phyloP scores from a whole-genome alignment of 306 rosid genomes.

The Luffa acutangula region DNA sequence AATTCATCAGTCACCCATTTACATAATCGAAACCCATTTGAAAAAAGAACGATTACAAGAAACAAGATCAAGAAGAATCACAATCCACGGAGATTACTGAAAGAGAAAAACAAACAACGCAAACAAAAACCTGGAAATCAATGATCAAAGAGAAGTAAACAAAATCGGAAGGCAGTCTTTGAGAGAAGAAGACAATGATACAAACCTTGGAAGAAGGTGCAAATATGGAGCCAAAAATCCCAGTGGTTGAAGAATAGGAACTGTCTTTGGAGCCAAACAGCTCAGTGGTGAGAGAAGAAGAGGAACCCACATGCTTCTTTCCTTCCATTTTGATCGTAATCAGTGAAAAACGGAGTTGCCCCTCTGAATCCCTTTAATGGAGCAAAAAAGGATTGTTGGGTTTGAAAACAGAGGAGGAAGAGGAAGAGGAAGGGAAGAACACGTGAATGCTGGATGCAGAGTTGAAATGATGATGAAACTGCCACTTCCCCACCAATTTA shows the following conservation, averaged over 20 bases:
- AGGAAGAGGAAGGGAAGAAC: slow-evolving; percentile 26
- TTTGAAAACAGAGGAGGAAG: slow-evolving; percentile 20
- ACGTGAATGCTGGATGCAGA: slow-evolving; percentile 34
- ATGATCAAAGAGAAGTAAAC: neutral
- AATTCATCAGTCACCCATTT: neutral
- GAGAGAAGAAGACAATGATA: neutral
- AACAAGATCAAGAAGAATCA: neutral
- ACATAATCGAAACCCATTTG: neutral
- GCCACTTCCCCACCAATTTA: slow-evolving; percentile 26
- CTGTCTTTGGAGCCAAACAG: slow-evolving; percentile 49
- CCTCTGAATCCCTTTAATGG: neutral
- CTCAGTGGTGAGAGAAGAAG: slow-evolving; percentile 58
- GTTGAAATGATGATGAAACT: slow-evolving; percentile 20
- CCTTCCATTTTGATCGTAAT: slow-evolving; percentile 42
- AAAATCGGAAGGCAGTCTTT: neutral
- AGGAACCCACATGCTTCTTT: slow-evolving; percentile 37
- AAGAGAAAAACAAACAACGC: neutral
- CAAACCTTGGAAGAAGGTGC: slow-evolving; percentile 50
- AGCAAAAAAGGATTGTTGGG: slow-evolving; percentile 14
- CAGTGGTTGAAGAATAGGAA: slow-evolving; percentile 35
- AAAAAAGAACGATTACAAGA: neutral
- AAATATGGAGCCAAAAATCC: slow-evolving; percentile 54
- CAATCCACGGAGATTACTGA: neutral
- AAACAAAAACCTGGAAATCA: neutral
- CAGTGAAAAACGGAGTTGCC: neutral